Evolutionary conservation across 2,329 filamentous ascomycete genomes (phyloP), one percentile per base, ranked within the genome.

Genomic region (Colletotrichum shisoi): DNA sequence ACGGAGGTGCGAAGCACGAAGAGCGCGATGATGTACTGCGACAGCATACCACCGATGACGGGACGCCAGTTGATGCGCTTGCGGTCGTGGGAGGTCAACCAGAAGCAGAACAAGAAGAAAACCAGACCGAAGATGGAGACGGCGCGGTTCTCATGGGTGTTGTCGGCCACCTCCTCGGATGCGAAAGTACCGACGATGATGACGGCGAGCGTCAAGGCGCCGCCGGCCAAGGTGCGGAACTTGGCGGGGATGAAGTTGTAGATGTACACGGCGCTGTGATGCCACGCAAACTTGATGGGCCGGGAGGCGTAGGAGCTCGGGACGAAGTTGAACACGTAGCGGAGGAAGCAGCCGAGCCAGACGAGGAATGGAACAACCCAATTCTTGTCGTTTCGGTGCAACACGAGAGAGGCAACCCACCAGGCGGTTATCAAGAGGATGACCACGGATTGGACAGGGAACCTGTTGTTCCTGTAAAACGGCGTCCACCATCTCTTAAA

Each of bases 321-420:
- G 3, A 94, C 79, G 74, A 92, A 88, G 78, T 91, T 87, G 75
- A 90, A 91, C 74, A 96, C 71, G 56, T 96, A 76, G 40, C 93
- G 90, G 57, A 95, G 81, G 12, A 86, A 87, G 72, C 96, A 88
- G 71, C 82, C 84, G 52, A 96, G 85, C 83, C 90, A 96, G 53
- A 97, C 75, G 57, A 96, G 83, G 79, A 96, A 95, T 0, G 93
- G 93, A 57, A 94, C 86, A 63, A 96, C 79, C 93, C 93, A 96
- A 74, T 92, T 92, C 78, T 83, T 83, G 73, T 93, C 87, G 67
- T 89, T 72, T 67, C 87, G 87, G 76, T 94, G 92, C 60, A 92
- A 81, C 67, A 93, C 82, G 54, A 94, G 80, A 62, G 89, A 87
- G 7, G 90, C 88, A 70, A 94, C 89, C 90, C 90, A 94, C 91